These are phyloP conservation scores for Colletotrichum zoysiae DNA, from an alignment of 2,329 filamentous ascomycete genomes.

Conservation along the genomic window DNA sequence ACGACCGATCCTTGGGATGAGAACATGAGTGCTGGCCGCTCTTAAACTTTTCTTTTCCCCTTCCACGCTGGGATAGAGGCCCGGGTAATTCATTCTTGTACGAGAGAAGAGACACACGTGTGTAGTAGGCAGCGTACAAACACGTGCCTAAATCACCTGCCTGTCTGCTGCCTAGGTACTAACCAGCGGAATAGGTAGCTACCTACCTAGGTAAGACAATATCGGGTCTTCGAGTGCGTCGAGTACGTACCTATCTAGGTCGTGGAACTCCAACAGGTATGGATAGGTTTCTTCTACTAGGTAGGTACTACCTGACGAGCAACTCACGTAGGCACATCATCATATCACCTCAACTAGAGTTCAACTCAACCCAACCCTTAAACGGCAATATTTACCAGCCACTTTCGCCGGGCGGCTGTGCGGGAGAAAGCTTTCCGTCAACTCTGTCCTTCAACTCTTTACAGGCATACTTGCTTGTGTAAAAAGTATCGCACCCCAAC, in stretches of 20 bases:
- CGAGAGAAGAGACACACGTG: too few relatives aligned
- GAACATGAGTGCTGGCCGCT: background rate
- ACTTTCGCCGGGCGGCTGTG: constrained; percentile 1
- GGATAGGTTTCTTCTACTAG: too few relatives aligned
- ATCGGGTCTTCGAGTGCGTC: too few relatives aligned
- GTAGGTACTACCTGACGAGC: too few relatives aligned
- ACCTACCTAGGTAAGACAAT: too few relatives aligned
- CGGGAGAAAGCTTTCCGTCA: constrained; percentile 6
- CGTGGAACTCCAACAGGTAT: too few relatives aligned
- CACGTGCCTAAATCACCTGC: too few relatives aligned
- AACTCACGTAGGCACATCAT: background rate
- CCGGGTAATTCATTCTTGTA: too few relatives aligned
- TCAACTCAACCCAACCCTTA: background rate
- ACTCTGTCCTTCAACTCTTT: background rate
- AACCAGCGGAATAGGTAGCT: too few relatives aligned
- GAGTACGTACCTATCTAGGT: too few relatives aligned
- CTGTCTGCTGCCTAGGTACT: too few relatives aligned
- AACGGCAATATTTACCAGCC: constrained; percentile 1
- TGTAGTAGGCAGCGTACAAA: too few relatives aligned
- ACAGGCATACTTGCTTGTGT: background rate
- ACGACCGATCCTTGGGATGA: background rate
- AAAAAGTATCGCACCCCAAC: background rate
- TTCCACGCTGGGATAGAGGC: background rate
- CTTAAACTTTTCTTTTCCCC: background rate
- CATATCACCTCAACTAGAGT: background rate